Conservation (phyloP, 306 rosid genomes). For the Sesbania bispinosa region DNA sequence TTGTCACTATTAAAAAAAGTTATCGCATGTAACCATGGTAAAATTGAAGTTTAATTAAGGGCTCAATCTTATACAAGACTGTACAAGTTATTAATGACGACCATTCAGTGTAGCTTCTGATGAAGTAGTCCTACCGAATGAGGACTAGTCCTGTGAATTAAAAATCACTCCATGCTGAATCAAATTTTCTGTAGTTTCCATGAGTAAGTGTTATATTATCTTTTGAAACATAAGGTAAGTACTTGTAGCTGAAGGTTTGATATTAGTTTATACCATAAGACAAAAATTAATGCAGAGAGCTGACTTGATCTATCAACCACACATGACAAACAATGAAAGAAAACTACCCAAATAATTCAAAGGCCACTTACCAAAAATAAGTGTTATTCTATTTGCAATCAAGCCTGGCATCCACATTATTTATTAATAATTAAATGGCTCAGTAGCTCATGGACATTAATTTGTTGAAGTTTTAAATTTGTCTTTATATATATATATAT, state of each 20-base stretch:
- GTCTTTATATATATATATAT: neutral
- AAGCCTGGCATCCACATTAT: neutral
- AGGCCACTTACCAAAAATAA: neutral
- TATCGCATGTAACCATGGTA: too few relatives aligned
- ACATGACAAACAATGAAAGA: neutral
- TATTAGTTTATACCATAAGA: conserved; percentile 1
- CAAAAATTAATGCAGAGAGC: neutral
- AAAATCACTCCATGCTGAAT: neutral
- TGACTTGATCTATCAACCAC: neutral
- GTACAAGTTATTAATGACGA: too few relatives aligned
- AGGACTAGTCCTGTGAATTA: too few relatives aligned
- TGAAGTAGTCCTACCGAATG: too few relatives aligned
- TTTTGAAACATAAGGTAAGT: too few relatives aligned
- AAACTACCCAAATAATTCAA: neutral
- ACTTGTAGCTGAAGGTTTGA: too few relatives aligned
- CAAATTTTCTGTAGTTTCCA: neutral
- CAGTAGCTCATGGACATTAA: neutral
- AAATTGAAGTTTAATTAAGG: too few relatives aligned
- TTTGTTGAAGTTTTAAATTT: neutral
- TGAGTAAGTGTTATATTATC: neutral
- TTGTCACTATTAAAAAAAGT: too few relatives aligned
- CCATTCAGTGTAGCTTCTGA: too few relatives aligned
- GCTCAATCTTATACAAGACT: too few relatives aligned
- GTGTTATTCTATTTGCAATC: too few relatives aligned
- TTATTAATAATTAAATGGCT: neutral